phyloP scores from a whole-genome alignment of 306 rosid species.

The Leucaena leucocephala region DNA sequence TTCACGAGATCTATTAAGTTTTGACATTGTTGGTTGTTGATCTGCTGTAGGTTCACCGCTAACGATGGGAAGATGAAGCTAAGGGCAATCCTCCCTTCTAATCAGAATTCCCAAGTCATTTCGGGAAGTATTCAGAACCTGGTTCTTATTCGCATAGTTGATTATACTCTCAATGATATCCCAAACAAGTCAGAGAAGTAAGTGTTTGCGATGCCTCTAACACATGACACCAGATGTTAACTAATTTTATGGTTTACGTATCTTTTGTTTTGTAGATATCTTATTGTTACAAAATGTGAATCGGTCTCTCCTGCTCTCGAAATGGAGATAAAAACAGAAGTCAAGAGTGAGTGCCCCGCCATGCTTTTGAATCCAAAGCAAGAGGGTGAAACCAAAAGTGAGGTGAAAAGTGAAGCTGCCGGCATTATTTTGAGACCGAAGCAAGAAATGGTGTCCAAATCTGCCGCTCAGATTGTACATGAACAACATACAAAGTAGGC shows the following conservation, averaged over 20 bases:
- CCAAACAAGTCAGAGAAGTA: conserved; percentile 79
- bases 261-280: conserved; percentile 49
- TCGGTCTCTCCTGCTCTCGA: conserved; percentile 75
- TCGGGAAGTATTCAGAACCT: conserved; percentile 82
- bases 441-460: conserved; percentile 73
- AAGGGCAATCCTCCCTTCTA: conserved; percentile 62
- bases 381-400: conserved; percentile 40
- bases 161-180: conserved; percentile 75
- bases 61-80: conserved; percentile 78
- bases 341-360: conserved; percentile 43
- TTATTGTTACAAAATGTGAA: conserved; percentile 75
- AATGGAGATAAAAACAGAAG: conserved; percentile 54
- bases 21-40: neutral
- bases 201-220: neutral
- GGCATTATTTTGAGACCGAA: conserved; percentile 70
- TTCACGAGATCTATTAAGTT: conserved; percentile 1
- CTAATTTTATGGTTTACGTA: no score
- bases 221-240: neutral
- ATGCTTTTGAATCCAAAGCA: conserved; percentile 48
- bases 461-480: conserved; percentile 84
- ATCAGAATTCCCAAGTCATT: conserved; percentile 47
- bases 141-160: conserved; percentile 75
- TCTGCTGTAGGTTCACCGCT: conserved; percentile 63
- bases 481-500: conserved; percentile 84
- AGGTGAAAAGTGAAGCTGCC: conserved; percentile 41